Base-by-base conservation (phyloP, 305 asterid genomes). In the Salvia sclarea region DNA sequence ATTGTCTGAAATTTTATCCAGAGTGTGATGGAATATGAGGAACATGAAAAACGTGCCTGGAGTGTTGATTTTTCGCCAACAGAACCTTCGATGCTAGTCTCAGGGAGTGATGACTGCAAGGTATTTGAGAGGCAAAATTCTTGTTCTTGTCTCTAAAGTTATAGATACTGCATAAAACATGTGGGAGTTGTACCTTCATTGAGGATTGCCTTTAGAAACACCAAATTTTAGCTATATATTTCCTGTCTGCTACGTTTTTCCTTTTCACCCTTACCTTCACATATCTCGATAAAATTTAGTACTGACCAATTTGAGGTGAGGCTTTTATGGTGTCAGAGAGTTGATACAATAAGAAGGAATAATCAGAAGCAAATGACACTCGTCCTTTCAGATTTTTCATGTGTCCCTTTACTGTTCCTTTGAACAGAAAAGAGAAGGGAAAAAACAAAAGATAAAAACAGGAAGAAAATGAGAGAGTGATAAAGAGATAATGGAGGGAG, bases 71-170 rank as follows among this genome's bases (percentile, higher is more conserved):
- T 91, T 75, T 89, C 91, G 1, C 74, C 72, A 48, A 84, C 88
- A 5, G 93, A 91, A 49, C 96, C 96, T 52, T 80, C 93, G 38
- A 85, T 91, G 97, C 95, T 91, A 72, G 92, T 91, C 8, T 87
- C 96, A 11, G 96, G 97, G 20, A 87, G 96, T 77, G 96, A 89
- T 72, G 97, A 91, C 75, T 89, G 95, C 86, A 89, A 86, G 98
- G 98, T 92, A 79, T 60, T 66, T 64, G 61, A 53, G 61, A 38
- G 16, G 38, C 17, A 2, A 3, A 50, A 58, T 62, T 10, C 14
- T 37, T 68, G 48, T 5, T 70, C 18, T 64, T 33, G 47, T 57
- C 63, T 62, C 24, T 37, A 16, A 30, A 53, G 41, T 57, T 45
- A 57, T 31, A 28, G 13, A n/a, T 40, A 18, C 22, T 16, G 50